phyloP scores from a whole-genome alignment of 768 basidiomycete species.

The Rubroboletus satanas region DNA sequence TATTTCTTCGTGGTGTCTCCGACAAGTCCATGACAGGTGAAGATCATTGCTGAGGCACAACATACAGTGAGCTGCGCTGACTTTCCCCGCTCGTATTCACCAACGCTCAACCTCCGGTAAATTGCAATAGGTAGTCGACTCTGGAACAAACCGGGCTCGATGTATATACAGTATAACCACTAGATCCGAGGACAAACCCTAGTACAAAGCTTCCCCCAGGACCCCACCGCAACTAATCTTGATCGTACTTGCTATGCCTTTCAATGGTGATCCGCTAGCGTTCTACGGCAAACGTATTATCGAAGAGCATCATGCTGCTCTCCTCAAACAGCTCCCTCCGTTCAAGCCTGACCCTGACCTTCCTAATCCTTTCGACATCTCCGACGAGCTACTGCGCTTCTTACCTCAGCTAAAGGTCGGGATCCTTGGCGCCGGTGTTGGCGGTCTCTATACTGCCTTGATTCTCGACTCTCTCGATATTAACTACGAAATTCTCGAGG shows the following conservation, averaged over 20 bases:
- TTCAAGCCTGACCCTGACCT: background rate
- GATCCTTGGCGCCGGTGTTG: conserved; percentile 19
- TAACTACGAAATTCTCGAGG: conserved; percentile 46
- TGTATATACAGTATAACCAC: background rate
- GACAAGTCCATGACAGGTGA: background rate
- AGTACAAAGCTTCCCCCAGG: background rate
- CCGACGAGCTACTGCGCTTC: background rate
- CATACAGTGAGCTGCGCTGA: background rate
- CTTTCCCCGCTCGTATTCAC: background rate
- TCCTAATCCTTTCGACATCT: background rate
- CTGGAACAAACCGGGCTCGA: background rate
- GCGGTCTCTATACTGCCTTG: conserved; percentile 42
- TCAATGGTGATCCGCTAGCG: conserved; percentile 16
- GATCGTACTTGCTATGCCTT: conserved; percentile 4
- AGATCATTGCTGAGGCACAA: background rate
- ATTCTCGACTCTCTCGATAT: conserved; percentile 42
- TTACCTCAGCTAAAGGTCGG: conserved; percentile 11
- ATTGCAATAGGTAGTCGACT: background rate
- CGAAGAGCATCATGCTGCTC: conserved; percentile 8
- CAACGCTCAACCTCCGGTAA: background rate
- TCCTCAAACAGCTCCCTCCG: conserved; percentile 5
- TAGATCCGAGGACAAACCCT: background rate
- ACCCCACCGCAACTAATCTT: background rate
- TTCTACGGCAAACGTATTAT: conserved; percentile 14
- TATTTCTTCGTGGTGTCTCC: background rate